Base-by-base conservation (phyloP, 495 filamentous ascomycete genomes). In the Aspergillus coremiiformis region DNA sequence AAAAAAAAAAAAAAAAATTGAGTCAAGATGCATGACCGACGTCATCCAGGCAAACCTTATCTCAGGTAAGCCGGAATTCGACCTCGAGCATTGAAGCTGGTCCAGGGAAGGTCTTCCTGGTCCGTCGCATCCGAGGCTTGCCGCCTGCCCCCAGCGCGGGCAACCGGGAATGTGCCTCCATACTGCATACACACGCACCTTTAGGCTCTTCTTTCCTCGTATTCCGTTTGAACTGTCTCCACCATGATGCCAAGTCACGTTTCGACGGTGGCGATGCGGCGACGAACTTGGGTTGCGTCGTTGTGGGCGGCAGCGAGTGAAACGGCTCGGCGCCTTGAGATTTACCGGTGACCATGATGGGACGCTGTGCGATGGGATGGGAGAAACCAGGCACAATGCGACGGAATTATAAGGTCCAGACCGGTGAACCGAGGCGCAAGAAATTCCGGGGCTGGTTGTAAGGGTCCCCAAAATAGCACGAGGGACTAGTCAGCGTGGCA, bases 191-290 rank as follows among this genome's bases (percentile, higher is more conserved):
- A 42, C 29, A 52, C 69, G 64, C 83, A 91, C 86, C 86, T 77
- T 89, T 86, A 49, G 80, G 71, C 51, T 92, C 88, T 57, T 90
- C 86, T 63, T 84, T 84, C 63, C 84, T 84, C 12, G 78, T 72
- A 43, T 82, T 82, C 27, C 82, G 77, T 69, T 87, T 89, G 72
- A 96, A 95, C 44, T 81, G 79, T 69, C 84, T 90, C 90, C 90
- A 95, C 90, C 90, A 96, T 23, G 84, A 89, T 59, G 87, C 84
- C 50, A 95, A 73, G 60, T 94, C 88, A 61, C 86, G 80, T 68
- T 83, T 90, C 47, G 80, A 84, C 29, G 89, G 84, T 9, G 85
- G 82, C 32, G 85, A 83, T 50, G 62, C 61, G 51, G 71, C 64
- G 56, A 60, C 63, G 17, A 64, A 49, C 44, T 58, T 48, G 22